Conservation (phyloP, 148 eudicot species). For the Vaccinium corymbosum region DNA sequence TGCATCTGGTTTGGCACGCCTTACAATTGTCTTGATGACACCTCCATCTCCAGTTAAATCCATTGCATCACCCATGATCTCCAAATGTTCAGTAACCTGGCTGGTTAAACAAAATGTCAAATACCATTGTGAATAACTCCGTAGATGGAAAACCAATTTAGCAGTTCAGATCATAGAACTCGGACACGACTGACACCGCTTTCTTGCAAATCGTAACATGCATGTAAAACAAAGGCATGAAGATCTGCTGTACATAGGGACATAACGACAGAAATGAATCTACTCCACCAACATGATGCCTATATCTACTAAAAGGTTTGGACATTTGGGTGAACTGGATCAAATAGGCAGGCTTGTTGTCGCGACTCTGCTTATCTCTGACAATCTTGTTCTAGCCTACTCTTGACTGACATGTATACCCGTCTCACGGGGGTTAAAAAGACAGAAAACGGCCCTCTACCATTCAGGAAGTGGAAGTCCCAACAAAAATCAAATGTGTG, state of each 20-base stretch:
- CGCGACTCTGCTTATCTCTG: background rate
- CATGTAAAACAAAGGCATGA: background rate
- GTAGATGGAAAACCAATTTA: background rate
- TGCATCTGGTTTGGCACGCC: slow-evolving; percentile 76
- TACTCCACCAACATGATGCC: background rate
- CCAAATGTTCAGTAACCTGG: slow-evolving; percentile 28
- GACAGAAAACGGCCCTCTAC: background rate
- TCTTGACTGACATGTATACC: background rate
- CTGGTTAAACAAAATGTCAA: slow-evolving; percentile 8
- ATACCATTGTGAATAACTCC: background rate
- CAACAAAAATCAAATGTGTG: background rate
- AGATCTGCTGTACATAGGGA: background rate
- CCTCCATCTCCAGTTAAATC: slow-evolving; percentile 95
- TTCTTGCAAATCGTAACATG: background rate
- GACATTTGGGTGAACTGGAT: background rate
- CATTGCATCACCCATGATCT: slow-evolving; percentile 58
- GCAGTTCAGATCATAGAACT: slow-evolving; percentile 5
- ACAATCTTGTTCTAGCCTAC: background rate
- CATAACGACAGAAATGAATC: background rate
- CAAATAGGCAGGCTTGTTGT: background rate
- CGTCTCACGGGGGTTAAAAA: background rate
- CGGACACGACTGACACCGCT: background rate
- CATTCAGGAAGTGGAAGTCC: background rate
- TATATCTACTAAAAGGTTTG: background rate
- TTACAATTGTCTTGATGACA: slow-evolving; percentile 71